These are phyloP conservation scores for Tricholoma sp. DNA, from an alignment of 768 basidiomycete genomes.

Conservation along the genomic window DNA sequence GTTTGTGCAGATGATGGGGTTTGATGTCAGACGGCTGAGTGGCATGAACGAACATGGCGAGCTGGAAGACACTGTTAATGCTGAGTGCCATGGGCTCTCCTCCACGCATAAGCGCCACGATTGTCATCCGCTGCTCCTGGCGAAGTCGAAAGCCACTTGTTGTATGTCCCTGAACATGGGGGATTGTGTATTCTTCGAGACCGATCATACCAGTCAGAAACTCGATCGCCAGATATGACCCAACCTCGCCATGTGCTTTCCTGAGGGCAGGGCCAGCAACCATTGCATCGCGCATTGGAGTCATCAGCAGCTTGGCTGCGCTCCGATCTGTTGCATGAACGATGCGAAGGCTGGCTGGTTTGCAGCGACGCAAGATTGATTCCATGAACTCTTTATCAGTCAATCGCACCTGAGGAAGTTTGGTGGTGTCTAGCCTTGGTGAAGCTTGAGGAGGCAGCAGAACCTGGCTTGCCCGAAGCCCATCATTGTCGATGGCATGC, in stretches of 20 bases:
- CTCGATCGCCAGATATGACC: background rate
- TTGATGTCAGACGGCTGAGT: background rate
- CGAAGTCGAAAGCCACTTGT: constrained; percentile 1
- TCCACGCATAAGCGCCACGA: constrained; percentile 1
- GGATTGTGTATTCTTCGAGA: constrained; percentile 1
- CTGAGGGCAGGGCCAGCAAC: background rate
- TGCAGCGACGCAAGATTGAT: background rate
- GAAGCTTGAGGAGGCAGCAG: background rate
- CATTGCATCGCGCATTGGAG: background rate
- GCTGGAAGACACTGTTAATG: background rate
- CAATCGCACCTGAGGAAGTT: background rate
- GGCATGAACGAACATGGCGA: background rate
- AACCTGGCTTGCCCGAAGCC: background rate
- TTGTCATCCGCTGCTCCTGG: background rate
- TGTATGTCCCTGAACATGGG: background rate
- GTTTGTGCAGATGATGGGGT: background rate
- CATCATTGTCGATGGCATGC: background rate
- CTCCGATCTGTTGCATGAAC: background rate
- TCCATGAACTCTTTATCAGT: constrained; percentile 1
- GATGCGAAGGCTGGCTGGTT: background rate
- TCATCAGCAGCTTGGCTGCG: background rate
- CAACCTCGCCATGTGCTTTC: background rate
- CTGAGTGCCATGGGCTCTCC: background rate
- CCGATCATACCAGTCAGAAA: background rate
- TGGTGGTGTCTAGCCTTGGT: background rate